Evolutionary conservation across 768 basidiomycete species (phyloP), one percentile per base, ranked within the genome.

Genomic region (Butyriboletus loyo): DNA sequence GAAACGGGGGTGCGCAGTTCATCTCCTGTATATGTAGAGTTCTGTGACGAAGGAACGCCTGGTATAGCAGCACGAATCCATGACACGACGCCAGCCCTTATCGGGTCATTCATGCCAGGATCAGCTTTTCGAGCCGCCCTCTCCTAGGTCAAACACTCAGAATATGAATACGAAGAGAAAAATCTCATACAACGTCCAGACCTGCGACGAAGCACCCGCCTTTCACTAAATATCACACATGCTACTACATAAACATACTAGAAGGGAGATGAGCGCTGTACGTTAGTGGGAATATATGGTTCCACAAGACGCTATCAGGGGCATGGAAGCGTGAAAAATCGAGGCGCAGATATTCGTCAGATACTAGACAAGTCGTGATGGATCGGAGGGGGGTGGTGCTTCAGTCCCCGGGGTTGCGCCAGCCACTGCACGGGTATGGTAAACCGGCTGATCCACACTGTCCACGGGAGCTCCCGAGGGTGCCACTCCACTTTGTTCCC

Each of bases 341-440:
- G 31, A 30, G 13, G 9, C 10, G 19, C 34, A 24, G 2, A 34
- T 0, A 46, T 41, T 42, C 25, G 50, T 65, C 28, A 67, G 17
- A 35, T 49, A 39, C 32, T 32, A 22, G 46, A 10, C 30, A n/a
- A 25, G 25, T 47, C 37, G 11, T 48, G 43, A 19, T 49, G 46
- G 1, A 9, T 37, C 5, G 46, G 40, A 47, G 38, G 27, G 27
- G 10, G 52, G 34, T 7, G 5, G 8, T 13, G 13, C 13, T 17
- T 39, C 54, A 7, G 22, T 46, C 14, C 3, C 35, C 11, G 42
- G 37, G 27, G 14, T 7, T 21, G 4, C 9, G 5, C 19, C 40
- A n/a, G 35, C 27, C 7, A 11, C 31, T 24, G 19, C 15, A 46
- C 35, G 34, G 37, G 62, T 45, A 43, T 54, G 37, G 17, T 48